Evolutionary conservation across 768 basidiomycete species (phyloP).

Genomic region (Agaricus sinodeliciosus): DNA sequence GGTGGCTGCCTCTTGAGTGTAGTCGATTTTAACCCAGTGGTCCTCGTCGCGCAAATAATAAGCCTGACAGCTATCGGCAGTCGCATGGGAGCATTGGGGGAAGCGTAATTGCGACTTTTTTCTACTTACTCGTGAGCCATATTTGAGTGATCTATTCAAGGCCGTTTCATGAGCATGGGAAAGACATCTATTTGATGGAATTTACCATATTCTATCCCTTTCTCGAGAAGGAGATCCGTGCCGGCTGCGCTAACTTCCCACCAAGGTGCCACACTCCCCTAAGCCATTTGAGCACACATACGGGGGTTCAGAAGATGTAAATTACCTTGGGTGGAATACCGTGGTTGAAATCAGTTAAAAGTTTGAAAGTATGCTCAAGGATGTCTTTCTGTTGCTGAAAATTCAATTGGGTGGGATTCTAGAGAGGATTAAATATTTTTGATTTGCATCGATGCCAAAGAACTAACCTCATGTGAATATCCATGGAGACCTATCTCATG

Average conservation of each 20-base stretch:
- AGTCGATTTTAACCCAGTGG: slow-evolving; percentile 69
- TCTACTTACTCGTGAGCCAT: slow-evolving; percentile 50
- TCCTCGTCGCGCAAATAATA: slow-evolving; percentile 67
- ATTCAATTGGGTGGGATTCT: slow-evolving; percentile 58
- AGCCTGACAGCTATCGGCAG: slow-evolving; percentile 41
- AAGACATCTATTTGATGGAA: background rate
- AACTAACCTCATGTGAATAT: slow-evolving; percentile 57
- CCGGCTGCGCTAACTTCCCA: slow-evolving; percentile 74
- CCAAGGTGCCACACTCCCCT: slow-evolving; percentile 70
- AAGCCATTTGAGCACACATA: background rate
- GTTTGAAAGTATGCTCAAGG: slow-evolving; percentile 54
- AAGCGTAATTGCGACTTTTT: background rate
- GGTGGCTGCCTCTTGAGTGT: slow-evolving; percentile 43
- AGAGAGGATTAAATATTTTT: background rate
- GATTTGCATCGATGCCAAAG: background rate
- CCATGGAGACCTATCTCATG: slow-evolving; percentile 66
- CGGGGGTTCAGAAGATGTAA: background rate
- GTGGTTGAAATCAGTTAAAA: slow-evolving; percentile 62
- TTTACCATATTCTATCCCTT: slow-evolving; percentile 69
- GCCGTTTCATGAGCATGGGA: background rate
- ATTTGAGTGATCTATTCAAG: slow-evolving; percentile 46
- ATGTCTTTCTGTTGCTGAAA: slow-evolving; percentile 67
- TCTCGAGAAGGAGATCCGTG: slow-evolving; percentile 54
- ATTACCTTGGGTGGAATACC: slow-evolving; percentile 44
- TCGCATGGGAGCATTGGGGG: background rate